Percentiles rank a stretch among this genome's conserved stretches.
phyloP scores from a whole-genome alignment of 2,329 filamentous ascomycete species.

The Thelonectria rubi region DNA sequence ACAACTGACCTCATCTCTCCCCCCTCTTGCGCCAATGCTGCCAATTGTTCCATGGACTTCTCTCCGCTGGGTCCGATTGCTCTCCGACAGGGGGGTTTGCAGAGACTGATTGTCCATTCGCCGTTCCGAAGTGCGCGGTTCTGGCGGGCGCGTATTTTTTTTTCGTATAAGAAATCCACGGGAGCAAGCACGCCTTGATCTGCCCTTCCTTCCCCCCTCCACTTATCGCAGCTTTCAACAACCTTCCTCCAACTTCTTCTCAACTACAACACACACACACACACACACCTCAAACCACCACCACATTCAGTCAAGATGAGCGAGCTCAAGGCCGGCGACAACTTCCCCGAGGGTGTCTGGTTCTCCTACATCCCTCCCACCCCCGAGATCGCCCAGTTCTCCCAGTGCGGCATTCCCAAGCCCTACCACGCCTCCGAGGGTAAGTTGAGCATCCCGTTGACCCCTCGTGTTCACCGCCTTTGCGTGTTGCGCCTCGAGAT shows the following conservation, averaged over 20 bases:
- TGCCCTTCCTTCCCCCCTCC: slow-evolving; percentile 20
- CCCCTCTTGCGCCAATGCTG: slow-evolving; percentile 34
- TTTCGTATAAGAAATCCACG: slow-evolving; percentile 12
- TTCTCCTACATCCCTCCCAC: slow-evolving; percentile 88
- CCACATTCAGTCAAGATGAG: slow-evolving; percentile 53
- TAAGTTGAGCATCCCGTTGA: slow-evolving; percentile 44
- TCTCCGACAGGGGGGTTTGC: slow-evolving; percentile 33
- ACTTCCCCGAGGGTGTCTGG: slow-evolving; percentile 80
- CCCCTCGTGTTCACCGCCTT: slow-evolving; percentile 10
- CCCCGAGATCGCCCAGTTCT: slow-evolving; percentile 73
- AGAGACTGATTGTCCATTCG: not conserved
- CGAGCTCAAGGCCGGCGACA: slow-evolving; percentile 81
- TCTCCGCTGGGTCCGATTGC: slow-evolving; percentile 35
- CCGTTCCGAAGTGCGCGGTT: slow-evolving; percentile 16
- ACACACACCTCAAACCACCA: slow-evolving; percentile 1
- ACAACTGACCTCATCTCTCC: slow-evolving; percentile 39
- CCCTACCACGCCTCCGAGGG: slow-evolving; percentile 82
- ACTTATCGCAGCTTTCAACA: slow-evolving; percentile 13
- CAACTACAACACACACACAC: slow-evolving; percentile 3
- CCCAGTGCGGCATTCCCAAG: slow-evolving; percentile 79
- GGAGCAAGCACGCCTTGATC: slow-evolving; percentile 8
- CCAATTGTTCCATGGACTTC: slow-evolving; percentile 33
- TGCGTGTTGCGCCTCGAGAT: slow-evolving; percentile 3
- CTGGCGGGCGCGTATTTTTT: slow-evolving; percentile 6
- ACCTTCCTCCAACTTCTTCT: slow-evolving; percentile 7